A percentile compares a stretch with the other conserved stretches of the same genome.
phyloP scores from a whole-genome alignment of 495 filamentous ascomycete species.

The Xylaria telfairii region DNA sequence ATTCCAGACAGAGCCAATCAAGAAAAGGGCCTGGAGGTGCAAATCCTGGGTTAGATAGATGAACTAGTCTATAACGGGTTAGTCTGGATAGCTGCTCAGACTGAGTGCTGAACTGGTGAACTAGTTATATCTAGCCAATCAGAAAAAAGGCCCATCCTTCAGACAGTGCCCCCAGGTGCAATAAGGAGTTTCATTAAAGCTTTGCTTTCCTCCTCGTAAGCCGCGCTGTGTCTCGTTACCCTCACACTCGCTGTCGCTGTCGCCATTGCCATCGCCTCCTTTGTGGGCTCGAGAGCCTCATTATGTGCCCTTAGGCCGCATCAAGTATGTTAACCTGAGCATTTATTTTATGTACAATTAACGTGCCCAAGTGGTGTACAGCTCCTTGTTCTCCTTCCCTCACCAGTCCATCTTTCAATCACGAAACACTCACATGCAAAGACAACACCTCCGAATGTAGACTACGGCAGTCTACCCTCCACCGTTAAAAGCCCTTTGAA shows the following conservation, averaged over 20 bases:
- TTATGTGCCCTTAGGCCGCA: background rate
- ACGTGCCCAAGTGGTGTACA: background rate
- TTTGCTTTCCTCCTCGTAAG: background rate
- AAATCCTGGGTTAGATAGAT: too few relatives aligned
- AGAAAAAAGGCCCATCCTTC: slow-evolving; percentile 7
- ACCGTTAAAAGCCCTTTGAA: background rate
- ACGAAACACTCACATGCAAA: background rate
- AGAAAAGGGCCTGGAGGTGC: slow-evolving; percentile 2
- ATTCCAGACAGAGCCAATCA: background rate
- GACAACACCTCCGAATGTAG: background rate
- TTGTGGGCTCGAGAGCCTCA: background rate
- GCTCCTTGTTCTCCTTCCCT: background rate
- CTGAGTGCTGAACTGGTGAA: too few relatives aligned
- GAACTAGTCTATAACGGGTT: too few relatives aligned
- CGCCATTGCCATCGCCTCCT: too few relatives aligned
- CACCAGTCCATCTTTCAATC: background rate
- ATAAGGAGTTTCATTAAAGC: background rate
- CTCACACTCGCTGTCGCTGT: background rate
- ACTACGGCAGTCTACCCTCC: background rate
- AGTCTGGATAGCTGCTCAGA: too few relatives aligned
- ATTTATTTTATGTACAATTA: background rate
- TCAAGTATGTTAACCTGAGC: background rate
- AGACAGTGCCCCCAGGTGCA: too few relatives aligned
- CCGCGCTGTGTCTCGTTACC: background rate
- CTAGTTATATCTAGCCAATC: slow-evolving; percentile 7